Evolutionary conservation across 2,329 filamentous ascomycete genomes (phyloP), one percentile per base, ranked within the genome.

Genomic region (Grosmannia serpens): DNA sequence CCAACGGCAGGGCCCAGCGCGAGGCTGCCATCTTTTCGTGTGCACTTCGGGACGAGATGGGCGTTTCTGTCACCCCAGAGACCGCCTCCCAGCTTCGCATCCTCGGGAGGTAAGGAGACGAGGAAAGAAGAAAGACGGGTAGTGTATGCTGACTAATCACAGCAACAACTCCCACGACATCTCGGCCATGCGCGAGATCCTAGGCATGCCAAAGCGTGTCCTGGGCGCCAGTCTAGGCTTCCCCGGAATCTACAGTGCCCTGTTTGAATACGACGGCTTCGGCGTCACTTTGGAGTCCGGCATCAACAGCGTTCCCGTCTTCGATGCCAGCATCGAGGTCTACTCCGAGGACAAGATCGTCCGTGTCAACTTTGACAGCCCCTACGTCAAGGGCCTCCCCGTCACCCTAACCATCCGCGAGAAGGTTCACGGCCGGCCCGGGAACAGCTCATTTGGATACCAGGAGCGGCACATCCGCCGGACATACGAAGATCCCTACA

Each of bases 231-330:
- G 72, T 0, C 61, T 70, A 10, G 63, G 61, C 3, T 61, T 69
- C 11, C 67, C 67, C 1, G 63, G 64, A 15, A 56, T 67, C 57
- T 76, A 67, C 59, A 69, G 65, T n/a, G 74, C 73, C 0, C 69
- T 77, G 1, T 77, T 77, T 64, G 68, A 74, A 27, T 79, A 75
- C 60, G 58, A 65, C 1, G 62, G 63, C 26, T 85, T 83, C 59
- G 70, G 77, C 0, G 73, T 83, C 2, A 73, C 75, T 0, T 86
- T 84, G 62, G 82, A 86, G 62, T 77, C 75, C 0, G 82, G 82
- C 0, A 70, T 83, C 26, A 75, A 80, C 62, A 64, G 67, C 0
- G 74, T 86, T 1, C 78, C 81, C 0, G 64, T 68, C 0, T 82
- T 82, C 55, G 79, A 82, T 57, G 77, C 79, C 0, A 72, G 76